These are phyloP conservation scores for Oryza meyeriana DNA, from an alignment of 176 grass and related monocot species.

Conservation along the genomic window DNA sequence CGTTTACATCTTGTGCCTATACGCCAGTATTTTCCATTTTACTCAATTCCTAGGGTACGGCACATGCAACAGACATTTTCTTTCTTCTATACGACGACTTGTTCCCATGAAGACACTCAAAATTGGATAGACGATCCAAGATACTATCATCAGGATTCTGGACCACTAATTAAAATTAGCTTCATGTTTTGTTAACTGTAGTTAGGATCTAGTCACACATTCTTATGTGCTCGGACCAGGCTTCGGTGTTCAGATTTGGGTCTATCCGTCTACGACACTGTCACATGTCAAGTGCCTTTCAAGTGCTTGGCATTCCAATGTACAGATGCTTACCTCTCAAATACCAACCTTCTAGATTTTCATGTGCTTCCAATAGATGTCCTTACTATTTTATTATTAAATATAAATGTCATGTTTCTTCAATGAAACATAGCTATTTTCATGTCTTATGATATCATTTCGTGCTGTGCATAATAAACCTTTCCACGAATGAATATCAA, in stretches of 20 bases:
- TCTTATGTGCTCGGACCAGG: conserved; percentile 25
- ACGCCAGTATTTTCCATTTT: not conserved
- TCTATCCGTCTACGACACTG: not conserved
- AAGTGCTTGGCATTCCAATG: not conserved
- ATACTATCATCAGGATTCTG: not conserved
- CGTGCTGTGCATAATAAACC: not conserved
- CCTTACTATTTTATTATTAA: not conserved
- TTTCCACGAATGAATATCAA: not conserved
- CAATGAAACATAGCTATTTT: not conserved
- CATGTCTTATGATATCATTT: not conserved
- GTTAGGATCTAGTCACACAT: not conserved
- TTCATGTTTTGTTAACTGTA: not conserved
- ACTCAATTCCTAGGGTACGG: not conserved
- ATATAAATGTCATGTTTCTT: not conserved
- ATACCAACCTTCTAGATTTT: conserved; percentile 14
- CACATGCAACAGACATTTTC: not conserved
- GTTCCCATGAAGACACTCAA: conserved; percentile 14
- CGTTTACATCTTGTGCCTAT: not conserved
- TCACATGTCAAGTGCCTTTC: conserved; percentile 25
- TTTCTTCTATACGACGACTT: not conserved
- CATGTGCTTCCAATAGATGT: not conserved
- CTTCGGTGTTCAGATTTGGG: not conserved
- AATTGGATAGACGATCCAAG: not conserved
- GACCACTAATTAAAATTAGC: not conserved
- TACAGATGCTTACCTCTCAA: conserved; percentile 3